These are phyloP conservation scores for Meyerozyma carpophila DNA, from an alignment of 1,139 yeast species.

Conservation along the genomic window DNA sequence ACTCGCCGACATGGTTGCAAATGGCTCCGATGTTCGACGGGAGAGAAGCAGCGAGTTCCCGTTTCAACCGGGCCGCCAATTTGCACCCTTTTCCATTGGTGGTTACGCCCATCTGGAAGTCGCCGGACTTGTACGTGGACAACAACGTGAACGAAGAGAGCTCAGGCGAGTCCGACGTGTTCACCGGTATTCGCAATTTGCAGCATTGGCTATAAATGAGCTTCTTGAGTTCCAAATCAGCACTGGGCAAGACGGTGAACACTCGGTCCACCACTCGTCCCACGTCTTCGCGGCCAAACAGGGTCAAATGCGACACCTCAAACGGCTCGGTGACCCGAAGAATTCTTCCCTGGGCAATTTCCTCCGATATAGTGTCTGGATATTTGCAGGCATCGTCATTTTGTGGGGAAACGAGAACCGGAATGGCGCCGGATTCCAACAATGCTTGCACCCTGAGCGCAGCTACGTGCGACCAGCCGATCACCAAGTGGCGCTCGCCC, in stretches of 20 bases:
- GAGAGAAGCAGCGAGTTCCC: slow-evolving; percentile 62
- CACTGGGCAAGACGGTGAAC: slow-evolving; percentile 49
- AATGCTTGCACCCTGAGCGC: slow-evolving; percentile 46
- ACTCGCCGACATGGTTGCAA: slow-evolving; percentile 62
- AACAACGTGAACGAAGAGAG: slow-evolving; percentile 71
- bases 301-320: slow-evolving; percentile 30
- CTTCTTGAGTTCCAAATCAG: slow-evolving; percentile 22
- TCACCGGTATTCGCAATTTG: slow-evolving; percentile 70
- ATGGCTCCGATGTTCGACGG: slow-evolving; percentile 69
- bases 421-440: slow-evolving; percentile 52
- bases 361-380: slow-evolving; percentile 18
- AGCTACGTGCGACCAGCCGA: slow-evolving; percentile 54
- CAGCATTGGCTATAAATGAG: slow-evolving; percentile 47
- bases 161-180: slow-evolving; percentile 69
- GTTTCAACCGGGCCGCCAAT: slow-evolving; percentile 70
- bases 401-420: slow-evolving; percentile 39
- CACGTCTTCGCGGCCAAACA: slow-evolving; percentile 60
- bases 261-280: slow-evolving; percentile 67
- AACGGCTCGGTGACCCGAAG: slow-evolving; percentile 30
- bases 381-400: slow-evolving; percentile 12
- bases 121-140: slow-evolving; percentile 68
- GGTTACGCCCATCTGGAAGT: slow-evolving; percentile 76
- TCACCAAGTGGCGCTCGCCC: slow-evolving; percentile 54
- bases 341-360: slow-evolving; percentile 17
- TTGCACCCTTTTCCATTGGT: slow-evolving; percentile 91